Percentiles rank a stretch among this genome's conserved stretches.
phyloP scores from a whole-genome alignment of 768 basidiomycete species.

The Phaffia australis region DNA sequence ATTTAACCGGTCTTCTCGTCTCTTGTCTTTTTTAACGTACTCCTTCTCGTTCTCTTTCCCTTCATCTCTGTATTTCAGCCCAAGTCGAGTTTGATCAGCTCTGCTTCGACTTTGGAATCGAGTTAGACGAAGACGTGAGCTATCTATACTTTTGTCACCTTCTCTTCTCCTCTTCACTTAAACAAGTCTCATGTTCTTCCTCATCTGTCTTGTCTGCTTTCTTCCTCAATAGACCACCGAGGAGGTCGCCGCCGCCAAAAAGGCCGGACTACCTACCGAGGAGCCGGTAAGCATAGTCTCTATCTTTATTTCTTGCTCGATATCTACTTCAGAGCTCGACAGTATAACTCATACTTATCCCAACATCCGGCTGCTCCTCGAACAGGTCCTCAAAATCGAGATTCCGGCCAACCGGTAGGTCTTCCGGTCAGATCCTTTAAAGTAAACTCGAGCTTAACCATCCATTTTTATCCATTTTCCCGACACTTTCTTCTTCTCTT shows the following conservation, averaged over 20 bases:
- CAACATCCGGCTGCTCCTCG: not conserved
- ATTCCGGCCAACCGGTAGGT: constrained; percentile 86
- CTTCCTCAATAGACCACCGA: constrained; percentile 60
- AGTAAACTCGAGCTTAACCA: not conserved
- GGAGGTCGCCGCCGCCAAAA: constrained; percentile 70
- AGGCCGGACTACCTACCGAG: constrained; percentile 65
- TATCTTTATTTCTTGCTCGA: not conserved
- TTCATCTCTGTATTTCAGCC: constrained; percentile 45
- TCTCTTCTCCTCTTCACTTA: not conserved
- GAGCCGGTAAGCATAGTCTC: constrained; percentile 51
- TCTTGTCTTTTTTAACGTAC: constrained; percentile 12
- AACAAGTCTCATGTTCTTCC: not conserved
- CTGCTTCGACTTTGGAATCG: constrained; percentile 93
- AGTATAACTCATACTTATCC: not conserved
- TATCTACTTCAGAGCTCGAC: not conserved
- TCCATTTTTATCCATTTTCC: not conserved
- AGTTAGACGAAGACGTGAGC: constrained; percentile 93
- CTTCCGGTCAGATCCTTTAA: not conserved
- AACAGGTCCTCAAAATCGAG: constrained; percentile 72
- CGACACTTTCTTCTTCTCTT: constrained; percentile 9
- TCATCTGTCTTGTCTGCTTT: constrained; percentile 3
- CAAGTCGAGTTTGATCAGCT: constrained; percentile 89
- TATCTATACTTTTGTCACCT: not conserved
- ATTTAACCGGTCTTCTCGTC: constrained; percentile 9
- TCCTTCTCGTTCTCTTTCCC: constrained; percentile 6